Base-by-base conservation (phyloP, 1,139 yeast species). In the Geotrichum citri-aurantii region DNA sequence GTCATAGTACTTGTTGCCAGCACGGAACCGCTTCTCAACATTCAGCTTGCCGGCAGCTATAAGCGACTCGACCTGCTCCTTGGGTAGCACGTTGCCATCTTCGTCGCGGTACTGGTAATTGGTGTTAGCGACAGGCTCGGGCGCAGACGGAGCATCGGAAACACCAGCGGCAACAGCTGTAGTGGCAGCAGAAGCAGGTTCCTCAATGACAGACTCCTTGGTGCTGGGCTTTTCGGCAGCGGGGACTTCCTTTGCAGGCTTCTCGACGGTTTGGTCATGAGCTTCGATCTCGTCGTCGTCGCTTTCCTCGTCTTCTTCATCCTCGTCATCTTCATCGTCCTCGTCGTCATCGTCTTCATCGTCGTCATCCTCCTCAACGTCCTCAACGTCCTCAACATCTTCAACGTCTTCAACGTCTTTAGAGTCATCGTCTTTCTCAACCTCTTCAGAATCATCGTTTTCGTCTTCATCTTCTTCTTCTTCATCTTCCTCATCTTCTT, bases 61-160 rank as follows among this genome's bases (percentile, higher is more conserved):
- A 40, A 69, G 58, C 49, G 60, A 51, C 52, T 66, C 65, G 17
- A 70, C 71, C 26, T 68, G 63, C 42, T 68, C 71, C 37, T 70
- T 65, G 31, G 66, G 67, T 40, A 71, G 63, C 19, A 63, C 64
- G 54, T 71, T 71, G 47, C 75, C 75, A 37, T 71, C 54, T 40
- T 64, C 66, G 58, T 71, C 75, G 17, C 71, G 69, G 64, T 70
- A 71, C 48, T 65, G 70, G 26, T 69, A 65, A 33, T 56, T 52
- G 46, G 55, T 37, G 14, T 10, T 5, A 50, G 57, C 56, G 24
- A 60, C 55, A n/a, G 59, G 51, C 40, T 61, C 26, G 17, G 57
- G 55, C 19, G 44, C 21, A 11, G n/a, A n/a, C 7, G 44, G 44
- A 11, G 60, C 44, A 40, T 47, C 44, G 11, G 55, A 46, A 31